A percentile compares a stretch with the other conserved stretches of the same genome.
These are phyloP conservation scores for Willaertia magna DNA, from an alignment of 208 protist species.

Conservation along the genomic window DNA sequence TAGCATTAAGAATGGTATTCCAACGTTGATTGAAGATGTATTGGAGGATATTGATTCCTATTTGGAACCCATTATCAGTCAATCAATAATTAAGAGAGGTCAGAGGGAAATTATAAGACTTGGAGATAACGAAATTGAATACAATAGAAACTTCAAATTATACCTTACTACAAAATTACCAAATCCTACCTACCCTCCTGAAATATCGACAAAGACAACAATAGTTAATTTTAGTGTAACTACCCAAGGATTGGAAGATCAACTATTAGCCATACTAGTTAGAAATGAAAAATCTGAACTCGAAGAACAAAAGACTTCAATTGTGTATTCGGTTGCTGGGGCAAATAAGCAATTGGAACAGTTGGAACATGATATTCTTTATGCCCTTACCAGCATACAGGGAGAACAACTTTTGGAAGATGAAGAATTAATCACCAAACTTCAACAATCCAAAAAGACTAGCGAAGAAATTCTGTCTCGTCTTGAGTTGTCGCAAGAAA, in stretches of 20 bases:
- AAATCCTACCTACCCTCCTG: constrained; percentile 93
- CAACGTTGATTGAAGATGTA: constrained; percentile 90
- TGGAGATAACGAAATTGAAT: constrained; percentile 92
- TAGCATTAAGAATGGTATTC: constrained; percentile 87
- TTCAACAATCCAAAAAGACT: constrained; percentile 92
- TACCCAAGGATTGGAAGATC: constrained; percentile 91
- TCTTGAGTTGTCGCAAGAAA: constrained; percentile 63
- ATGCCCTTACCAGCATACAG: constrained; percentile 71
- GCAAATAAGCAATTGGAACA: constrained; percentile 83
- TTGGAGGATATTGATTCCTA: constrained; percentile 90
- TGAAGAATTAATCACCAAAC: constrained; percentile 83
- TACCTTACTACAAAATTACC: constrained; percentile 93
- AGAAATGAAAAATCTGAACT: constrained; percentile 89
- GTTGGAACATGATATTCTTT: constrained; percentile 92
- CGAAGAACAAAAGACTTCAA: constrained; percentile 91
- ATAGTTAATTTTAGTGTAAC: constrained; percentile 96
- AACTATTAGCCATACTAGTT: constrained; percentile 94
- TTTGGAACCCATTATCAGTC: constrained; percentile 85
- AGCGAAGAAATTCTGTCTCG: constrained; percentile 80
- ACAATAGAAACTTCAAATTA: constrained; percentile 88
- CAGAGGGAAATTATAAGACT: constrained; percentile 77
- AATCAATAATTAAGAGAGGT: constrained; percentile 77
- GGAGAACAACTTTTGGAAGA: constrained; percentile 86
- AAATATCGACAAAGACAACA: constrained; percentile 90
- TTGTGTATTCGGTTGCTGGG: constrained; percentile 78